Percentiles rank a stretch among this genome's conserved stretches.
Evolutionary conservation across 2,329 filamentous ascomycete genomes (phyloP).

Genomic region (Myriosclerotinia duriaeana): DNA sequence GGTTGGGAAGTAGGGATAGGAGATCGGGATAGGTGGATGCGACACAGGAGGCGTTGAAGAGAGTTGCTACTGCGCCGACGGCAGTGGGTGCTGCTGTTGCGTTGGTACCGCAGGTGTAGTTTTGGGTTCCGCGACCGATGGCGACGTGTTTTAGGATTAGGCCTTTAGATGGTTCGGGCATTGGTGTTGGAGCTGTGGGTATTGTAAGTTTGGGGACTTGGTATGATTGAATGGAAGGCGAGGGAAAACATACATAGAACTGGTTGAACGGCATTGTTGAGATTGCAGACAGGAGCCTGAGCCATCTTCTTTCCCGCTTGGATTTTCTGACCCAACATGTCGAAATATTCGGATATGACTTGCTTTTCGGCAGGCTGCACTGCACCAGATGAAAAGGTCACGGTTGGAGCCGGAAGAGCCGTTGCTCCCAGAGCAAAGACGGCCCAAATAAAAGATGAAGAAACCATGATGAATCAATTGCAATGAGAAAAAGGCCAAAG

Average conservation of each 20-base stretch:
- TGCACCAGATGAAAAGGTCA: constrained; percentile 30
- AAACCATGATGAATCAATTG: constrained; percentile 20
- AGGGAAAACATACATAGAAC: constrained; percentile 46
- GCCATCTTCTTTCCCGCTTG: constrained; percentile 48
- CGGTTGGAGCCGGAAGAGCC: constrained; percentile 42
- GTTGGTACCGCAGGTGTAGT: constrained; percentile 81
- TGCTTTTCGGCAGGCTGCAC: constrained; percentile 35
- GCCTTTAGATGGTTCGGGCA: constrained; percentile 61
- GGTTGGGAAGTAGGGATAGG: constrained; percentile 60
- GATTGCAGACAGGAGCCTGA: constrained; percentile 52
- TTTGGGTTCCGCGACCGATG: constrained; percentile 85
- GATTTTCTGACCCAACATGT: constrained; percentile 56
- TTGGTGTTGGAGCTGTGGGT: constrained; percentile 52
- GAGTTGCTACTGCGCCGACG: constrained; percentile 73
- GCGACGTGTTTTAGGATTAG: constrained; percentile 73
- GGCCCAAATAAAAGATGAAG: constrained; percentile 41
- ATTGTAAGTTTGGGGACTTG: constrained; percentile 24
- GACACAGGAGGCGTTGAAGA: constrained; percentile 86
- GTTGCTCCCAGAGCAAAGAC: constrained; percentile 50
- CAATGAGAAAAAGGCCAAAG: background rate
- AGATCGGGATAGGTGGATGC: constrained; percentile 68
- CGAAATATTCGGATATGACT: constrained; percentile 61
- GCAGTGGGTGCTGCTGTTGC: constrained; percentile 61
- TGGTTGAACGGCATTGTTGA: constrained; percentile 54
- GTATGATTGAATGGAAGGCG: constrained; percentile 29